These are phyloP conservation scores for Phytophthora foliorum DNA, from an alignment of 352 stramenopile genomes.

Conservation along the genomic window DNA sequence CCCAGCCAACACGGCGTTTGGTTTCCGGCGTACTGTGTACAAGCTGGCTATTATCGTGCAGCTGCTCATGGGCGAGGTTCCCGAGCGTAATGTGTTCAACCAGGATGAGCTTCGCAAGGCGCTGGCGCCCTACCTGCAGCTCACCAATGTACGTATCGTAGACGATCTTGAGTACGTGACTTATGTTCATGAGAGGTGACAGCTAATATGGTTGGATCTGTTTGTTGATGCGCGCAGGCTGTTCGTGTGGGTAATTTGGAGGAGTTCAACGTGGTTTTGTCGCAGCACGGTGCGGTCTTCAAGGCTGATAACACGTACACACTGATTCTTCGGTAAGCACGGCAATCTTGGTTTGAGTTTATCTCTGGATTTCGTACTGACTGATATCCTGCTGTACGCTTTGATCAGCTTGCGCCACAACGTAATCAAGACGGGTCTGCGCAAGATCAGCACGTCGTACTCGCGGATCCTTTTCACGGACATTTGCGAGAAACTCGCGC, in stretches of 20 bases:
- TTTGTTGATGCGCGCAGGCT: slow-evolving; percentile 64
- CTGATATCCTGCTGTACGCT: slow-evolving; percentile 7
- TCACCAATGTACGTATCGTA: slow-evolving; percentile 88
- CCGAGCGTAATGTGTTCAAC: slow-evolving; percentile 96
- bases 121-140: slow-evolving; percentile 95
- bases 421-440: slow-evolving; percentile 98
- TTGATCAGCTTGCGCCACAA: slow-evolving; percentile 93
- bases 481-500: slow-evolving; percentile 94
- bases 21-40: slow-evolving; percentile 97
- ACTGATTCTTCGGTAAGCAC: slow-evolving; percentile 93
- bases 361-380: not conserved
- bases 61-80: slow-evolving; percentile 98
- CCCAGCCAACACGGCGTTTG: slow-evolving; percentile 95
- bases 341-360: not conserved
- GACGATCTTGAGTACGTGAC: not conserved
- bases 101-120: slow-evolving; percentile 90
- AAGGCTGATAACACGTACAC: slow-evolving; percentile 96
- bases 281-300: slow-evolving; percentile 89
- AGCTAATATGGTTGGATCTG: slow-evolving; percentile 2
- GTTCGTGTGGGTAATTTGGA: slow-evolving; percentile 97
- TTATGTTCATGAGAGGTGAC: not conserved
- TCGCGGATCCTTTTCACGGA: slow-evolving; percentile 92
- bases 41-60: slow-evolving; percentile 98
- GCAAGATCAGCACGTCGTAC: slow-evolving; percentile 98
- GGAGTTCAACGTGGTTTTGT: slow-evolving; percentile 94